Evolutionary conservation across 2,329 filamentous ascomycete genomes (phyloP).

Genomic region (Venturia carpophila): DNA sequence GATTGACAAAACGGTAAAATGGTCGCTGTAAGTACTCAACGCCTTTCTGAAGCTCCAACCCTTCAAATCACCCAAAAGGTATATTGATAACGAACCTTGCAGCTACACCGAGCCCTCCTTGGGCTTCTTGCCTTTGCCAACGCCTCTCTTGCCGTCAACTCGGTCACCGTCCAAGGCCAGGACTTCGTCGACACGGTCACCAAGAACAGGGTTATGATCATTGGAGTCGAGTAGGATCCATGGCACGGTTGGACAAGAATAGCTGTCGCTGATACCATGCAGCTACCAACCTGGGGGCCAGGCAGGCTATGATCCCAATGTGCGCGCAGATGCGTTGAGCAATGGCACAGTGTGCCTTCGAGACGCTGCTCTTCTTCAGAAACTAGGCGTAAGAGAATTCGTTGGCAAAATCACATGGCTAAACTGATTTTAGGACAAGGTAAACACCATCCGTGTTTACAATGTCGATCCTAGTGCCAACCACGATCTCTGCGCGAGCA

Average conservation of each 20-base stretch:
- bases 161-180: slow-evolving; percentile 50
- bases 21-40: slow-evolving; percentile 9
- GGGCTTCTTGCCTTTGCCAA: slow-evolving; percentile 36
- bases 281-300: slow-evolving; percentile 57
- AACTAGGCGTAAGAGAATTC: slow-evolving; percentile 42
- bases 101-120: slow-evolving; percentile 17
- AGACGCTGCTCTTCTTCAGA: slow-evolving; percentile 57
- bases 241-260: not conserved
- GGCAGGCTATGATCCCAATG: slow-evolving; percentile 46
- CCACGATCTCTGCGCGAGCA: slow-evolving; percentile 54
- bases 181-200: slow-evolving; percentile 54
- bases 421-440: slow-evolving; percentile 24
- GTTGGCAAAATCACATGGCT: not conserved
- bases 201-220: slow-evolving; percentile 52
- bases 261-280: not conserved
- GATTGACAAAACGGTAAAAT: not conserved
- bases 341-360: slow-evolving; percentile 51
- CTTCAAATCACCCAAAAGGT: not conserved
- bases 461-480: slow-evolving; percentile 52
- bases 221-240: slow-evolving; percentile 51
- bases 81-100: not conserved
- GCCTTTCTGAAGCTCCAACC: not conserved
- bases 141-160: slow-evolving; percentile 45
- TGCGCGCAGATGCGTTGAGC: slow-evolving; percentile 47
- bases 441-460: slow-evolving; percentile 60